Base-by-base conservation (phyloP, 2,329 filamentous ascomycete genomes). In the Hypoxylon sp. region DNA sequence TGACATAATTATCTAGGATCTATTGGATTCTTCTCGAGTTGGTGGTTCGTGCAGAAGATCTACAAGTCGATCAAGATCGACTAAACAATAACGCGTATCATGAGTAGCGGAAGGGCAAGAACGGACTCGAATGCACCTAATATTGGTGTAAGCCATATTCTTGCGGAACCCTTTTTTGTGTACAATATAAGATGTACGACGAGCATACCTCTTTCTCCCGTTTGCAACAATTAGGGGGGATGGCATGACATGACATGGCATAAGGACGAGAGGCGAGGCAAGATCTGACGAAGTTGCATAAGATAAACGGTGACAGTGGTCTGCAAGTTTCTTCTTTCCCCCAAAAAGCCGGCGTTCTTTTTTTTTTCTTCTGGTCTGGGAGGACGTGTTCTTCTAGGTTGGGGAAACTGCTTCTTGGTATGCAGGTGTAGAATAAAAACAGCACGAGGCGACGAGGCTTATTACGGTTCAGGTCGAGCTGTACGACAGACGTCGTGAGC, bases 21-120 rank as follows among this genome's bases (percentile, higher is more conserved):
- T 0, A 98, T 99, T 75, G 95, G 95, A 57, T 97, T 95, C 82
- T 93, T 97, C 72, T 89, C 95, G 7, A 96, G 93, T 76, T 98
- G 94, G 92, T 86, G 91, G 76, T 99, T 99, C 76, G 91, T 97
- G 55, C 88, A 92, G 70, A 94, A 91, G 77, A 99, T 99, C 65
- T 99, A 99, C 78, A 83, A 88, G 22, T 97, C 94, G n/a, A 97
- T 99, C 81, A 99, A 99, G 84, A 93, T 99, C 68, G 95, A 99
- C 76, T 99, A 81, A 64, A 22, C 7, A 28, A 20, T 11, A 28
- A 20, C 30, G n/a, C 43, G 8, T 15, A 15, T 47, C 6, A 28
- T 5, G 48, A 44, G 37, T n/a, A 39, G 13, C 26, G 11, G 15
- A 26, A n/a, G n/a, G 44, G 41, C 22, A 8, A 28, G 22, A n/a